Base-by-base conservation (phyloP, 768 basidiomycete species). In the Russula olivacea region DNA sequence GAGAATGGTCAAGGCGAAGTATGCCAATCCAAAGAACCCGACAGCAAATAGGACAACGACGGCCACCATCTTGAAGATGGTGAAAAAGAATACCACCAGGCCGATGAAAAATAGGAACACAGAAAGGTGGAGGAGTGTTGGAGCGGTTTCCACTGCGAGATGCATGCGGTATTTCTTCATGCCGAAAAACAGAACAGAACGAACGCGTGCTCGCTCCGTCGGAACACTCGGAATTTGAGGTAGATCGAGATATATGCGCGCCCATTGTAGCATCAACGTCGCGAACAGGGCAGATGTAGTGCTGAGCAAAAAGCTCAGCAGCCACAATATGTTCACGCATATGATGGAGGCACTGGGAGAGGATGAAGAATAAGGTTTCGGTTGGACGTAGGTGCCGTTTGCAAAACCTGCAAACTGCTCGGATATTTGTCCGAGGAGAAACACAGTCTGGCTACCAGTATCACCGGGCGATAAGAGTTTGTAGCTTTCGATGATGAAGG, bases 41-140 rank as follows among this genome's bases (percentile, higher is more conserved):
- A 65, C 47, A 34, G 40, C 4, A 12, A 45, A 25, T 5, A 55
- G 21, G 17, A 43, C 2, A 17, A 60, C 25, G 15, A 57, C n/a
- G 43, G 64, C 66, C 30, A 66, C 52, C 2, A 34, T 11, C 9
- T 52, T 38, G 38, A 9, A 56, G 28, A 58, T 53, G 1, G 61
- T 62, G 41, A 50, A 43, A 25, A 68, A 43, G 61, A 63, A 68
- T 6, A 55, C 25, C 10, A 55, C 53, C 0, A 68, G 52, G 40
- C 66, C 66, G 30, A 49, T 43, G 41, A 59, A 45, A 30, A 68
- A 68, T 17, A 67, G 47, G 55, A 66, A 65, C 7, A 66, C 43
- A 17, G 66, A 65, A n/a, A 59, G 38, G 28, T 66, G 66, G 17
- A 66, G 63, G 17, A 82, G 75, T 36, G 76, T 34, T 19, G 64